Conservation (phyloP, 108 stramenopile genomes). For the Skeletonema marinoi region DNA sequence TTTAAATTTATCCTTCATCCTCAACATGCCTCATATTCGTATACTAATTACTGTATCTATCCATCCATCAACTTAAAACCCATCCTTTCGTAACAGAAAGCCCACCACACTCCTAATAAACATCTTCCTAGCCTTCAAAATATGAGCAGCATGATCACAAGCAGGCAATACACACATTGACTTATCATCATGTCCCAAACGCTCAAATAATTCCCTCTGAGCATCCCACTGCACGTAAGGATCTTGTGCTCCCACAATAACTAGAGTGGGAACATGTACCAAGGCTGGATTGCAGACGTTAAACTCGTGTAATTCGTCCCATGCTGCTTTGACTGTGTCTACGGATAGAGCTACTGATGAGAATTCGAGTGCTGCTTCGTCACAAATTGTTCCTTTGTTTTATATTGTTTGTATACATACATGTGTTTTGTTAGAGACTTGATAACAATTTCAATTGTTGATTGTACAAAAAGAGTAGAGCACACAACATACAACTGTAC, state of each 20-base stretch:
- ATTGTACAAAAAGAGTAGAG: neutral
- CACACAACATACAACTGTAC: neutral
- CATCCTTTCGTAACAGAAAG: conserved; percentile 38
- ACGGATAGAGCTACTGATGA: conserved; percentile 68
- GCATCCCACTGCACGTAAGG: conserved; percentile 73
- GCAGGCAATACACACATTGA: conserved; percentile 30
- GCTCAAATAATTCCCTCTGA: conserved; percentile 65
- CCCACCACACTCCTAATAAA: conserved; percentile 38
- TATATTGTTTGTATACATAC: neutral
- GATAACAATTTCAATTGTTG: neutral
- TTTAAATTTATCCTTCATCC: neutral
- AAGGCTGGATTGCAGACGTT: conserved; percentile 80
- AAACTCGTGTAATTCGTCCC: conserved; percentile 85
- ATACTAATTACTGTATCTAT: too few species aligned
- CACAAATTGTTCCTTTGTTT: conserved; percentile 56
- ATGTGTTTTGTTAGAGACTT: neutral
- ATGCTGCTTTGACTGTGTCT: conserved; percentile 84
- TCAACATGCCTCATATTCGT: neutral
- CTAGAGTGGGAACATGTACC: conserved; percentile 74
- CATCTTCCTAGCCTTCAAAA: conserved; percentile 41
- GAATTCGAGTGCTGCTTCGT: conserved; percentile 69
- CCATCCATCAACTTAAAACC: neutral
- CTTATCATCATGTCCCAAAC: conserved; percentile 56
- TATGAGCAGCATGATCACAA: conserved; percentile 45
- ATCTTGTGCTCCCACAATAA: conserved; percentile 76